Evolutionary conservation across 345 rosid genomes (phyloP), one percentile per base, ranked within the genome.

Genomic region (Pelargonium nanum): DNA sequence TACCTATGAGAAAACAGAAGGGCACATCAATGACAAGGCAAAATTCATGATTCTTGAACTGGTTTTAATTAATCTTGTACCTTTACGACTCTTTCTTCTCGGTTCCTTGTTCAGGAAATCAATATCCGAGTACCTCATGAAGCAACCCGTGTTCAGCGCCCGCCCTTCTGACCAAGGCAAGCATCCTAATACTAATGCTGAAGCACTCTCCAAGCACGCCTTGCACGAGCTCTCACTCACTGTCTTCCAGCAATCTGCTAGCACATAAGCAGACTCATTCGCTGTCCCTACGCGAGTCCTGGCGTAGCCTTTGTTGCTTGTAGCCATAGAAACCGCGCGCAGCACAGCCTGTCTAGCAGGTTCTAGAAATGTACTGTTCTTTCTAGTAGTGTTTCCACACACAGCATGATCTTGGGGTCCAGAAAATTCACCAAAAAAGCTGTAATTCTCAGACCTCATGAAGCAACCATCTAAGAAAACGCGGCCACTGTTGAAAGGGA

Each of bases 381-480:
- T 83, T 62, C 65, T 59, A 5, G 88, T 81, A 17, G 63, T 24
- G 65, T 87, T 92, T 54, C 93, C 89, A 17, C 98, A 92, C 1
- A 87, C 75, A 6, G 78, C 75, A 20, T 4, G 60, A 50, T 92
- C 98, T 22, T 57, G 61, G 2, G 83, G 78, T 8, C 98, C 96
- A 19, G 24, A 75, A 55, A 78, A 81, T 71, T 92, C 85, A 40
- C 75, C 66, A 34, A 70, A 89, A 75, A 89, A 92, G 72, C 91
- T 87, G 53, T 89, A 92, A 68, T 92, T 92, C 80, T 76, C 82
- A 1, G 87, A 66, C 72, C 98, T 79, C 98, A 92, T 87, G 82
- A 92, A 92, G 75, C 98, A 92, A 0, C 98, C 98, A 2, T 92
- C 97, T 10, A 89, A 95, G 59, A 56, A 92, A 72, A 92, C 81